These are phyloP conservation scores for Pseudotsuga menziesii DNA, from an alignment of 75 land plant genomes.

Conservation along the genomic window DNA sequence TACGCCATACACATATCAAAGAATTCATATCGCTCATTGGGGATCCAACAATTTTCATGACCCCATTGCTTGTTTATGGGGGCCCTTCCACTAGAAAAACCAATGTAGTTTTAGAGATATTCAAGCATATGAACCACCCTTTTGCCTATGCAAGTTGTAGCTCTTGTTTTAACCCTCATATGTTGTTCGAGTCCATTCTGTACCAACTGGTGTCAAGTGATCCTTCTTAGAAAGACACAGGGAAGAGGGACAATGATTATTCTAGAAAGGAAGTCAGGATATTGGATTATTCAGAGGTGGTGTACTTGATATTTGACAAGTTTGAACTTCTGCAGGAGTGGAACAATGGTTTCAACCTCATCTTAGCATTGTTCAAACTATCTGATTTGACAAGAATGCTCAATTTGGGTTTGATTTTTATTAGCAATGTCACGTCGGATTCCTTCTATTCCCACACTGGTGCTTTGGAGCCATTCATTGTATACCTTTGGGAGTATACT, in stretches of 20 bases:
- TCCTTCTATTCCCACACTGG: conserved; percentile 55
- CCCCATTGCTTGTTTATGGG: conserved; percentile 77
- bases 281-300: conserved; percentile 20
- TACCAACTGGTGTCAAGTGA: conserved; percentile 54
- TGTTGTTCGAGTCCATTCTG: conserved; percentile 68
- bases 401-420: conserved; percentile 71
- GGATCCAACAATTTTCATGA: conserved; percentile 44
- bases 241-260: conserved; percentile 1
- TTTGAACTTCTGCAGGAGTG: conserved; percentile 69
- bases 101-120: conserved; percentile 41
- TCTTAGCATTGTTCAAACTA: conserved; percentile 65
- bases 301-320: conserved; percentile 88
- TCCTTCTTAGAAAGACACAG: conserved; percentile 9
- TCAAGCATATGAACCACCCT: conserved; percentile 60
- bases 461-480: conserved; percentile 51
- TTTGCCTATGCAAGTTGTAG: conserved; percentile 78
- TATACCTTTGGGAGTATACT: conserved; percentile 73
- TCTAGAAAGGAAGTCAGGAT: not conserved
- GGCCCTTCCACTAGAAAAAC: conserved; percentile 81
- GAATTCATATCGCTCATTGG: conserved; percentile 58
- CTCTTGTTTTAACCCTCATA: conserved; percentile 59
- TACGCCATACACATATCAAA: conserved; percentile 48
- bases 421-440: conserved; percentile 74
- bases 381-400: conserved; percentile 58
- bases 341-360: conserved; percentile 53